A percentile compares a stretch with the other conserved stretches of the same genome.
Conservation (phyloP, 352 stramenopile genomes). For the Phytophthora rubi region DNA sequence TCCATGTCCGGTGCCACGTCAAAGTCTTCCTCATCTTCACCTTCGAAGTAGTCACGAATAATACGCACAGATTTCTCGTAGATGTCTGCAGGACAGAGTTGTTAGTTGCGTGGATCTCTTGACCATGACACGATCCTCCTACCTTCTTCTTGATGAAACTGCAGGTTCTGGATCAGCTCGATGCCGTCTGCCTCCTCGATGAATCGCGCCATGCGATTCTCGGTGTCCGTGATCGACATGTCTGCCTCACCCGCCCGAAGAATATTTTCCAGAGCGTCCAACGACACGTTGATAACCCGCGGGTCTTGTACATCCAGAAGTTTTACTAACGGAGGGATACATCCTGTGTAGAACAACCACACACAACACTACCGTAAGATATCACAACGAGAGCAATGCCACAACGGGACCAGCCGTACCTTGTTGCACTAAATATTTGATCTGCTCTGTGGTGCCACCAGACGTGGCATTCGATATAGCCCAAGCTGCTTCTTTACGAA, state of each 20-base stretch:
- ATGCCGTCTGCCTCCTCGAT: conserved; percentile 97
- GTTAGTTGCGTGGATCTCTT: neutral
- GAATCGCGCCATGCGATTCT: conserved; percentile 96
- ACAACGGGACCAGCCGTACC: conserved; percentile 40
- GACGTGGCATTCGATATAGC: conserved; percentile 84
- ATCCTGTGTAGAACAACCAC: conserved; percentile 56
- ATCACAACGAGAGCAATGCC: neutral
- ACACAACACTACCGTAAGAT: conserved; percentile 1
- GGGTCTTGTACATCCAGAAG: conserved; percentile 92
- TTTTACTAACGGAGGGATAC: conserved; percentile 97
- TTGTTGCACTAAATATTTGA: conserved; percentile 97
- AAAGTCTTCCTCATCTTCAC: conserved; percentile 96
- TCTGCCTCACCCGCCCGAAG: conserved; percentile 88
- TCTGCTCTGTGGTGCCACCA: conserved; percentile 89
- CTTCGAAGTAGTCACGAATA: conserved; percentile 97
- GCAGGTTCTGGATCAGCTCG: conserved; percentile 97
- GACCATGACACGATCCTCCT: neutral
- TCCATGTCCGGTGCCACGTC: conserved; percentile 65
- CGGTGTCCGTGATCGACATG: conserved; percentile 68
- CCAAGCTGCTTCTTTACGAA: conserved; percentile 88
- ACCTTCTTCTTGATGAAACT: conserved; percentile 97
- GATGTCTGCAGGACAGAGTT: conserved; percentile 58
- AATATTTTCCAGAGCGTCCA: conserved; percentile 98
- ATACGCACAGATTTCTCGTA: conserved; percentile 96
- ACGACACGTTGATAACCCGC: conserved; percentile 97